Percentiles rank a stretch among this genome's conserved stretches.
Conservation (phyloP, 75 land plant species). For the Cunninghamia lanceolata region DNA sequence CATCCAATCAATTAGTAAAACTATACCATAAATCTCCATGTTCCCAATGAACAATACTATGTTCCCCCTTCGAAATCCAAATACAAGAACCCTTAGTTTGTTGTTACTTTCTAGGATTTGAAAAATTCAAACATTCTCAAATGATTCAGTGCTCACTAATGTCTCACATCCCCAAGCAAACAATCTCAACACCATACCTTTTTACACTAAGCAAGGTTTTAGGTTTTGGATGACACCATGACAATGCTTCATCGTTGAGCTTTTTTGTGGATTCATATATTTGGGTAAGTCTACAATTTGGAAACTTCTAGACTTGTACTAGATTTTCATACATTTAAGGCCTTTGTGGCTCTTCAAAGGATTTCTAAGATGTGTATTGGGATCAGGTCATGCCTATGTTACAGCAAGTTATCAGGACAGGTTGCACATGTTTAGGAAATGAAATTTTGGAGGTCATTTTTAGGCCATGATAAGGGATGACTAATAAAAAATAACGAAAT, state of each 20-base stretch:
- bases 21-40: not conserved
- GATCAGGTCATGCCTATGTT: no score
- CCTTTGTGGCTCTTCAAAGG: not conserved
- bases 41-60: not conserved
- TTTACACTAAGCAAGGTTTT: not conserved
- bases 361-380: no score
- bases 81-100: not conserved
- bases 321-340: not conserved
- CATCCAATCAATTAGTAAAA: no score
- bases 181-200: not conserved
- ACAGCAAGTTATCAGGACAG: no score
- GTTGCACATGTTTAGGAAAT: no score
- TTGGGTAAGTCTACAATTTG: no score
- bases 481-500: no score
- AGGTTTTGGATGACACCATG: no score
- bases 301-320: no score
- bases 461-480: no score
- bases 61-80: not conserved
- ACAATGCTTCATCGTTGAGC: not conserved
- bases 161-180: not conserved
- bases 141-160: not conserved
- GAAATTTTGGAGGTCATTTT: no score
- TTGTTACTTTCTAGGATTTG: not conserved
- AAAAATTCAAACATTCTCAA: not conserved
- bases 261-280: not conserved